phyloP scores from a whole-genome alignment of 208 protist species.

The Acanthamoeba quina region DNA sequence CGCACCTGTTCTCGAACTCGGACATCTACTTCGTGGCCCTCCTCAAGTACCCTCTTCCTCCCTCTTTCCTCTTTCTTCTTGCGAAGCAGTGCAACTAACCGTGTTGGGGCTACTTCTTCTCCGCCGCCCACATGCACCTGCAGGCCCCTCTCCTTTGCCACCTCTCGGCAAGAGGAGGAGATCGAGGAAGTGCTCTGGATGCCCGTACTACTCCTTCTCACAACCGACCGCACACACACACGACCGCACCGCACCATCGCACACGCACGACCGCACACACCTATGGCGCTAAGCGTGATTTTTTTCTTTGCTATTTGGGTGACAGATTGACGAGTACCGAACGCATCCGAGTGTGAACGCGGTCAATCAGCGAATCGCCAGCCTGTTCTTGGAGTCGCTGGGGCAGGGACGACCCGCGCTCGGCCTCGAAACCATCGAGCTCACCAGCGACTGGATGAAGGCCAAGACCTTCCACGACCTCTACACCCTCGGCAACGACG shows the following conservation, averaged over 20 bases:
- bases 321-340: conserved; percentile 62
- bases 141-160: conserved; percentile 27
- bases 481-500: conserved; percentile 35
- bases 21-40: conserved; percentile 56
- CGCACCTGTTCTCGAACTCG: conserved; percentile 39
- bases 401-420: background rate
- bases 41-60: conserved; percentile 30
- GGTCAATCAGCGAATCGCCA: conserved; percentile 64
- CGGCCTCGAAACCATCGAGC: background rate
- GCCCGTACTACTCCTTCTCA: background rate
- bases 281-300: too few relatives aligned
- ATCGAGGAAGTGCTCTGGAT: conserved; percentile 51
- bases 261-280: background rate
- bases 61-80: too few relatives aligned
- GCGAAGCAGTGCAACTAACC: too few relatives aligned
- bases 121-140: background rate
- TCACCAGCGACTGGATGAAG: background rate
- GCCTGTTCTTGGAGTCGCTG: conserved; percentile 42
- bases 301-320: too few relatives aligned
- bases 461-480: conserved; percentile 68
- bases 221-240: background rate
- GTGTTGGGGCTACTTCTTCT: background rate
- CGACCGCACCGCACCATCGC: background rate
- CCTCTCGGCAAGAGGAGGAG: conserved; percentile 25
- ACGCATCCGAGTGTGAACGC: conserved; percentile 44